phyloP scores from a whole-genome alignment of 2,329 filamentous ascomycete species.

The Rosellinia necatrix region DNA sequence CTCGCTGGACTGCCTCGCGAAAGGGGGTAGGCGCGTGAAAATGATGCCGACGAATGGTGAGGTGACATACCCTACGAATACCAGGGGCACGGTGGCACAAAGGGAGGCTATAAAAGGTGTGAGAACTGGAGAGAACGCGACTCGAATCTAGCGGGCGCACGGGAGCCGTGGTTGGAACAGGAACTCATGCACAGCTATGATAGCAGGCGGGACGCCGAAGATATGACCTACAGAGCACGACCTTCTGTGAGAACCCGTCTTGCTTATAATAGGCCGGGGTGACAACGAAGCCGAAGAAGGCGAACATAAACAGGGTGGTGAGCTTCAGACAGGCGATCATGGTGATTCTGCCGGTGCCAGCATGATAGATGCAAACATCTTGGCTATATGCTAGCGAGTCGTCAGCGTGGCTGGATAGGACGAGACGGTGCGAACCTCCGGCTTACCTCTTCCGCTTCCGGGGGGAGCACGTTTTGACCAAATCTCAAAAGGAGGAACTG shows the following conservation, averaged over 20 bases:
- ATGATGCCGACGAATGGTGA: conserved; percentile 75
- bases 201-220: neutral
- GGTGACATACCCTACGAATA: conserved; percentile 67
- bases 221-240: conserved; percentile 33
- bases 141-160: neutral
- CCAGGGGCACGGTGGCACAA: conserved; percentile 66
- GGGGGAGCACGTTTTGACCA: too few species aligned
- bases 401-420: neutral
- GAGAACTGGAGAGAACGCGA: too few species aligned
- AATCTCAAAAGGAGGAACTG: too few species aligned
- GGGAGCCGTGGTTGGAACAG: too few species aligned
- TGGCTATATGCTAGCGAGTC: conserved; percentile 54
- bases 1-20: conserved; percentile 64
- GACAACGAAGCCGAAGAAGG: conserved; percentile 67
- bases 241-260: conserved; percentile 36
- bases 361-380: conserved; percentile 73
- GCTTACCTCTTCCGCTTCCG: too few species aligned
- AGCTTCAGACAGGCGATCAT: conserved; percentile 74
- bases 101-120: conserved; percentile 53
- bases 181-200: too few species aligned
- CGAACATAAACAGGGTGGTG: conserved; percentile 70
- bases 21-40: conserved; percentile 68
- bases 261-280: conserved; percentile 61
- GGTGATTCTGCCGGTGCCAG: conserved; percentile 68
- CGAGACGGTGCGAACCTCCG: too few species aligned